phyloP scores from a whole-genome alignment of 306 rosid genomes.

The Quillaja saponaria region DNA sequence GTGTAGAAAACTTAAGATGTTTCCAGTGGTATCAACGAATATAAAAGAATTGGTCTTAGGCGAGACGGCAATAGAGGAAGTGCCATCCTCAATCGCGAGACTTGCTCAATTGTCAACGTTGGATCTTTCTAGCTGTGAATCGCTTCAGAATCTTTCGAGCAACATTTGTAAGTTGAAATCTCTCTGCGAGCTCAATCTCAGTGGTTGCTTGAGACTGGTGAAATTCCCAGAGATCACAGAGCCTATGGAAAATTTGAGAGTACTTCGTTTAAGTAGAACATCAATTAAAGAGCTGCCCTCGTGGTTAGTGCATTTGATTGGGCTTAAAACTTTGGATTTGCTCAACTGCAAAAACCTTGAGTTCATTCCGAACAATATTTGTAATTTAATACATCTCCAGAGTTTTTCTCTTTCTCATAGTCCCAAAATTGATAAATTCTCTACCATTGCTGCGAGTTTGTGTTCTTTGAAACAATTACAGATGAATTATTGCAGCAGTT shows the following conservation, averaged over 20 bases:
- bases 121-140: neutral
- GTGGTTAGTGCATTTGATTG: too few species aligned
- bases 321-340: too few species aligned
- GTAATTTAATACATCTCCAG: neutral
- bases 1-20: neutral
- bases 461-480: too few species aligned
- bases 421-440: neutral
- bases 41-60: neutral
- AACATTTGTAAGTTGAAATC: neutral
- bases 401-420: neutral
- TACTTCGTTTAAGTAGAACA: neutral
- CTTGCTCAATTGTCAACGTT: too few species aligned
- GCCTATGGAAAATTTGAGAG: neutral
- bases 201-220: neutral
- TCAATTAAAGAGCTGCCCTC: neutral
- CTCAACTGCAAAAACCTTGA: too few species aligned
- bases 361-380: too few species aligned
- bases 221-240: too few species aligned
- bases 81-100: too few species aligned
- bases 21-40: neutral
- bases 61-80: neutral
- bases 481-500: neutral
- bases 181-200: constrained; percentile 3
- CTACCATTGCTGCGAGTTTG: neutral
- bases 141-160: neutral